Base-by-base conservation (phyloP, 768 basidiomycete genomes). In the Pisolithus microcarpus region DNA sequence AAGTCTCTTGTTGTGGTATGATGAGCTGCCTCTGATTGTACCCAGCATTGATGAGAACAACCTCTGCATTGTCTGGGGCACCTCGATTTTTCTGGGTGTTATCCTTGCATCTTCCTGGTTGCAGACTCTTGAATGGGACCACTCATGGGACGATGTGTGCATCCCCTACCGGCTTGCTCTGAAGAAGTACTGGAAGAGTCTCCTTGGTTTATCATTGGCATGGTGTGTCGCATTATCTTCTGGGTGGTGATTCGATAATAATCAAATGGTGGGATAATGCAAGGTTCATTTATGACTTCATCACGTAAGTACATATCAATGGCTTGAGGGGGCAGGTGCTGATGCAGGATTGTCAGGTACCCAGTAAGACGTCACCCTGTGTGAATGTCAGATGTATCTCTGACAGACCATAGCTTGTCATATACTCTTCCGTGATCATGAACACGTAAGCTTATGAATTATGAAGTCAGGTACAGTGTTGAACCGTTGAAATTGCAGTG, bases 221-320 rank as follows among this genome's bases (percentile, higher is more conserved):
- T 95, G 92, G 91, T 80, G 38, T 26, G 9, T 34, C 38, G 18
- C 7, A n/a, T 6, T 9, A 38, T 1, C 8, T 11, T 24, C 18
- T 5, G 39, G 13, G 47, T 39, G 24, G 10, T 39, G 30, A 15
- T 9, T n/a, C n/a, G 5, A 37, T 8, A 31, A n/a, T 52, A 31
- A n/a, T 52, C 15, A 18, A 38, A 56, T 38, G 46, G 38, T 19
- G 34, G 36, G 23, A n/a, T 46, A 30, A 55, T 50, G 34, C 36
- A 42, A 79, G 76, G 77, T 89, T 89, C 66, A 71, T 90, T 38
- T 90, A 90, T 61, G 87, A 90, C 61, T 83, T 90, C 63, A 87
- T 91, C 67, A 74, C 73, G 78, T 85, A 69, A 53, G 76, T 76
- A 18, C 46, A 15, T 10, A 6, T 44, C 59, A 21, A 2, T 5